Percentiles rank a stretch among this genome's conserved stretches.
These are phyloP conservation scores for Leccinum subgranulosum DNA, from an alignment of 768 basidiomycete genomes.

Conservation along the genomic window DNA sequence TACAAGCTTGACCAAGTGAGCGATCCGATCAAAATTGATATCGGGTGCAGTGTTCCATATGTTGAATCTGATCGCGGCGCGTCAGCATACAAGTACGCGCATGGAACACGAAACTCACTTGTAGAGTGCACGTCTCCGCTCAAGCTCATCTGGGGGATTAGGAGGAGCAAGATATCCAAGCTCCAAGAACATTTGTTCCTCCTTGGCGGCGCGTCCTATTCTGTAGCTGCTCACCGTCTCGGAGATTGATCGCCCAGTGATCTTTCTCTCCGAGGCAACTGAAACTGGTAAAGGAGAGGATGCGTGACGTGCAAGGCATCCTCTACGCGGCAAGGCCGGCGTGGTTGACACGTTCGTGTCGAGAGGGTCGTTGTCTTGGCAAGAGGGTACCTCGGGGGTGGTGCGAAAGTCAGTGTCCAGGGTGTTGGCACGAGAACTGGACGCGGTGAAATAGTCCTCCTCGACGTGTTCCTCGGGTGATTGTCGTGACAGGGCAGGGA, in stretches of 20 bases:
- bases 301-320: constrained; percentile 57
- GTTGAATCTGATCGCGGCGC: constrained; percentile 62
- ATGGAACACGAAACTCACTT: constrained; percentile 46
- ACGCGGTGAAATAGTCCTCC: constrained; percentile 32
- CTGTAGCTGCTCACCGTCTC: constrained; percentile 33
- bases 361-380: constrained; percentile 28
- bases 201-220: constrained; percentile 54
- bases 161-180: constrained; percentile 77
- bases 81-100: not conserved
- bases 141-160: constrained; percentile 79
- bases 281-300: constrained; percentile 60
- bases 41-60: constrained; percentile 86
- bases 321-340: constrained; percentile 48
- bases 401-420: constrained; percentile 15
- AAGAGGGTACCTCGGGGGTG: constrained; percentile 19
- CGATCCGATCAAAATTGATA: constrained; percentile 90
- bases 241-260: constrained; percentile 33
- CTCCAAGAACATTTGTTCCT: constrained; percentile 63
- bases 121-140: constrained; percentile 80
- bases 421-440: constrained; percentile 23
- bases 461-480: constrained; percentile 24
- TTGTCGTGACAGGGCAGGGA: constrained; percentile 14
- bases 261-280: constrained; percentile 27
- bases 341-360: constrained; percentile 36
- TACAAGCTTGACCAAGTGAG: constrained; percentile 88